phyloP scores from a whole-genome alignment of 225 moss, liverwort and hornwort genomes.

The Anthoceros angustus region DNA sequence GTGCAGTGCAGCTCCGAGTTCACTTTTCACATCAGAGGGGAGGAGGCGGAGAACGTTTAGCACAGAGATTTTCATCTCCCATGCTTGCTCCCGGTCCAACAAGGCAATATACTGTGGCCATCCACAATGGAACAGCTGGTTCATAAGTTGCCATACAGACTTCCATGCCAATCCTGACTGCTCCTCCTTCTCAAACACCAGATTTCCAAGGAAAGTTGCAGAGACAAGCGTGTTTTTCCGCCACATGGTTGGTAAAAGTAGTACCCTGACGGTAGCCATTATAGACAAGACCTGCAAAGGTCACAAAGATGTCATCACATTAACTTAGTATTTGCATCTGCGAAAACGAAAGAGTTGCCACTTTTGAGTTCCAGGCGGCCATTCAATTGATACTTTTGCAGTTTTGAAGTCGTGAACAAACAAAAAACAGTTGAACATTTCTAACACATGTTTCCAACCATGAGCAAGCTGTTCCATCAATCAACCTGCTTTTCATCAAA shows the following conservation, averaged over 20 bases:
- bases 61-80: conserved; percentile 67
- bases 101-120: conserved; percentile 67
- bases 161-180: conserved; percentile 46
- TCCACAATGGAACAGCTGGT: conserved; percentile 45
- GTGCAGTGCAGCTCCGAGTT: conserved; percentile 55
- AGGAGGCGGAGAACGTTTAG: conserved; percentile 63
- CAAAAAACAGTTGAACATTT: too few species aligned
- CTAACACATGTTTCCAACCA: too few species aligned
- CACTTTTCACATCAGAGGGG: conserved; percentile 28
- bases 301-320: background rate
- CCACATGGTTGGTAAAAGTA: background rate
- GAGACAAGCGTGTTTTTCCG: background rate
- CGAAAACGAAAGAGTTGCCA: background rate
- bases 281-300: background rate
- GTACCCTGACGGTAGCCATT: background rate
- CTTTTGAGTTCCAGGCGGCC: background rate
- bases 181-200: conserved; percentile 16
- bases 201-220: background rate
- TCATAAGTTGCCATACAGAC: conserved; percentile 51
- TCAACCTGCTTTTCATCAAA: conserved; percentile 52
- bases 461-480: background rate
- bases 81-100: conserved; percentile 48
- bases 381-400: too few species aligned
- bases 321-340: background rate
- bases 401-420: too few species aligned